These are phyloP conservation scores for Westerdykella ornata DNA, from an alignment of 2,329 filamentous ascomycete genomes.

Conservation along the genomic window DNA sequence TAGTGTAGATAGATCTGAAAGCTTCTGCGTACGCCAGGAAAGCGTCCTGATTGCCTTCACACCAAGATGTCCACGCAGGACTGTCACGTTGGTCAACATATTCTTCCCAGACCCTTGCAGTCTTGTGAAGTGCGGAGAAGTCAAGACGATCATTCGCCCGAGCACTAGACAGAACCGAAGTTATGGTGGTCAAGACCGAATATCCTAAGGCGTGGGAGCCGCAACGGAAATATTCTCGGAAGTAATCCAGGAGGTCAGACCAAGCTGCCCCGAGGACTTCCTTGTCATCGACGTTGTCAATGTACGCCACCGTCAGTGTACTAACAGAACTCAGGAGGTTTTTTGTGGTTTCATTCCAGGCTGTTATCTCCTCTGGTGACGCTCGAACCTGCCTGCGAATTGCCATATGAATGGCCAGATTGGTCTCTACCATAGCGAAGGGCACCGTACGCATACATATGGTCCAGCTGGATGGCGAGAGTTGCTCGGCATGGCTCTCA, in stretches of 20 bases:
- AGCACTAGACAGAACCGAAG: conserved; percentile 34
- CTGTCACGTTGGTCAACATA: conserved; percentile 26
- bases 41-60: conserved; percentile 62
- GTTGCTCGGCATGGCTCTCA: conserved; percentile 77
- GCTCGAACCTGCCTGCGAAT: conserved; percentile 11
- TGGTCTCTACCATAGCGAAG: conserved; percentile 66
- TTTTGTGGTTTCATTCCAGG: conserved; percentile 39
- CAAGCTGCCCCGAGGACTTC: conserved; percentile 65
- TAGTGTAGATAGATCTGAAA: conserved; percentile 68
- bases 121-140: conserved; percentile 23
- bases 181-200: conserved; percentile 39
- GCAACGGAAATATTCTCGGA: conserved; percentile 48
- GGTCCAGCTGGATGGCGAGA: conserved; percentile 73
- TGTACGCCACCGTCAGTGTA: conserved; percentile 64
- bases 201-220: conserved; percentile 38
- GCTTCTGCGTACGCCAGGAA: conserved; percentile 77
- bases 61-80: conserved; percentile 11
- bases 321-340: conserved; percentile 34
- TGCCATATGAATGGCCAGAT: conserved; percentile 36
- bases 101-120: conserved; percentile 29
- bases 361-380: conserved; percentile 16
- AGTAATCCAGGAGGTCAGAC: conserved; percentile 64
- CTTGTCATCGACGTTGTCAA: conserved; percentile 63
- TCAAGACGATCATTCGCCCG: conserved; percentile 18
- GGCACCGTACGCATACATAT: conserved; percentile 75